Evolutionary conservation across 2,329 filamentous ascomycete genomes (phyloP).

Genomic region (Fonsecaea erecta): DNA sequence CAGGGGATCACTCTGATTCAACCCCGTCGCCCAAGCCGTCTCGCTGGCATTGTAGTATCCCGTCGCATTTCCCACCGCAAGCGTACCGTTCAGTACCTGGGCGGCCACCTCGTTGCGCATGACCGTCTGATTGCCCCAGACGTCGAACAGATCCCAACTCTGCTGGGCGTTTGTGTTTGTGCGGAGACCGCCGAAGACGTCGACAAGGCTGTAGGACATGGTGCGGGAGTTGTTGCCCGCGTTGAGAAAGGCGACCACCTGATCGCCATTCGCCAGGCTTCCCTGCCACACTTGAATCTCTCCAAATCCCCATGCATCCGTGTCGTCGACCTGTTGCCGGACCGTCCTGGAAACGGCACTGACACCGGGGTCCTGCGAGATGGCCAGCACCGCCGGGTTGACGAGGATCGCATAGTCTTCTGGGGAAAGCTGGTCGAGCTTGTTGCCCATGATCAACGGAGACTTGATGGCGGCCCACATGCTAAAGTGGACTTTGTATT

Average conservation of each 20-base stretch:
- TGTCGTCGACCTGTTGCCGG: conserved; percentile 49
- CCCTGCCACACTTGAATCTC: conserved; percentile 59
- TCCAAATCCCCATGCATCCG: conserved; percentile 50
- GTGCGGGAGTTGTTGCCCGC: conserved; percentile 48
- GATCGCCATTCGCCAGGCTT: conserved; percentile 52
- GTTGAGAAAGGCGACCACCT: conserved; percentile 58
- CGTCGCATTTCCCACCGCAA: conserved; percentile 40
- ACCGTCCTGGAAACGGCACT: conserved; percentile 51
- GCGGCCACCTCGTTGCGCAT: conserved; percentile 55
- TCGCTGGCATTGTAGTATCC: conserved; percentile 56
- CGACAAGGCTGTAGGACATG: conserved; percentile 58
- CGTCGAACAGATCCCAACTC: conserved; percentile 59
- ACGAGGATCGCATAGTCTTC: conserved; percentile 53
- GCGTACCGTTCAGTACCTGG: conserved; percentile 49
- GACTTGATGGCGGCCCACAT: conserved; percentile 57
- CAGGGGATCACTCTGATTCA: conserved; percentile 49
- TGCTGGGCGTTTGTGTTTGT: conserved; percentile 49
- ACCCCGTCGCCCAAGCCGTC: conserved; percentile 54
- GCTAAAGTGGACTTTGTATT: conserved; percentile 49
- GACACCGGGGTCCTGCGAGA: conserved; percentile 54
- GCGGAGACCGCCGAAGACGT: conserved; percentile 57
- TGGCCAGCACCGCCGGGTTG: conserved; percentile 56
- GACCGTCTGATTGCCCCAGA: conserved; percentile 57
- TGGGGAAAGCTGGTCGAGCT: conserved; percentile 48
- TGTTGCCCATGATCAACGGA: conserved; percentile 55